These are phyloP conservation scores for Metarhizium robertsii DNA, from an alignment of 2,329 filamentous ascomycete genomes.

Conservation along the genomic window DNA sequence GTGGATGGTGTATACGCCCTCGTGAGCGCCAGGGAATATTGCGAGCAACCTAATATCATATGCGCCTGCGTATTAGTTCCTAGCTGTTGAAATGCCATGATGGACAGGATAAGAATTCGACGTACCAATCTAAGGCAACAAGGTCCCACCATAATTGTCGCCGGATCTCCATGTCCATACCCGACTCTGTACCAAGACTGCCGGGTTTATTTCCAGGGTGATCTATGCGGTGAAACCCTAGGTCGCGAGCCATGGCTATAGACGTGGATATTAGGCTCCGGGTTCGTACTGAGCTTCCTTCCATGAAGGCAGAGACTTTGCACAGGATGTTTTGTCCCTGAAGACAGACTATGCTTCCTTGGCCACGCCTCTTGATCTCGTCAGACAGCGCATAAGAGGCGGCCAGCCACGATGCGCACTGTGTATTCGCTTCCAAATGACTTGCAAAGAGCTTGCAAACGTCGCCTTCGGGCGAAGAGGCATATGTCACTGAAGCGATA, in stretches of 20 bases:
- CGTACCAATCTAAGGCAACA: conserved; percentile 3
- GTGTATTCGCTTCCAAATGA: conserved; percentile 2
- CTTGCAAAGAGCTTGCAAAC: conserved; percentile 1
- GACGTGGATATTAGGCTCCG: conserved; percentile 3
- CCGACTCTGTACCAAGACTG: neutral
- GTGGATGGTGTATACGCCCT: conserved; percentile 4
- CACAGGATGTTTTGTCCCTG: conserved; percentile 2
- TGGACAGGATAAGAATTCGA: neutral
- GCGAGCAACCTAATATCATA: conserved; percentile 1
- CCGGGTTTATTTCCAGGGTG: neutral
- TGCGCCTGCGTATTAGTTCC: neutral
- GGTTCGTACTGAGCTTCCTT: conserved; percentile 4
- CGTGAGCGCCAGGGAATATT: conserved; percentile 3
- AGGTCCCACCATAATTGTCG: conserved; percentile 6
- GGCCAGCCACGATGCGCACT: conserved; percentile 2
- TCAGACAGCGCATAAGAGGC: conserved; percentile 2
- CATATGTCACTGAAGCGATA: conserved; percentile 1
- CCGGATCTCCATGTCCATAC: conserved; percentile 2
- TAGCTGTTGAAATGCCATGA: neutral
- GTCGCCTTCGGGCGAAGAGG: neutral
- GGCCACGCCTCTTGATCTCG: conserved; percentile 2
- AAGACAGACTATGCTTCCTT: conserved; percentile 1
- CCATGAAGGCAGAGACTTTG: conserved; percentile 4
- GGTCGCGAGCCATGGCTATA: conserved; percentile 4
- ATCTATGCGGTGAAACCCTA: conserved; percentile 5